These are phyloP conservation scores for Scenedesmus sp. DNA, from an alignment of 163 green algal species.

Conservation along the genomic window DNA sequence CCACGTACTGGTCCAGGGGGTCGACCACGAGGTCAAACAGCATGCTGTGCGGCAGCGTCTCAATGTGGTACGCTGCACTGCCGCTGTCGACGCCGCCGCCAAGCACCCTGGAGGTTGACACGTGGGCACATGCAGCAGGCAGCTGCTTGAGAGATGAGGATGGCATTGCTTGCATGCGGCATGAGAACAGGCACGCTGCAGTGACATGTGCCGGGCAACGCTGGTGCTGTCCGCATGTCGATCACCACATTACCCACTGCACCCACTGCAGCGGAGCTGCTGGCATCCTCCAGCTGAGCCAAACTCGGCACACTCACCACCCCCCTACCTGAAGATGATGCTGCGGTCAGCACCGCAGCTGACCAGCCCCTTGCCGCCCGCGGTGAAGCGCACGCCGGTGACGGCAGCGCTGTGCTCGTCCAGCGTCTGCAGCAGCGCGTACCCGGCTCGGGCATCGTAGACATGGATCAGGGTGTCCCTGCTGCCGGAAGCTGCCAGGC, in stretches of 20 bases:
- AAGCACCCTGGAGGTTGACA: conserved; percentile 24
- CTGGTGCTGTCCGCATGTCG: background rate
- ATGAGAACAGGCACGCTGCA: too few species aligned
- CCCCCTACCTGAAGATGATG: conserved; percentile 65
- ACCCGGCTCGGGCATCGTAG: conserved; percentile 61
- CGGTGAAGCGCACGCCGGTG: conserved; percentile 58
- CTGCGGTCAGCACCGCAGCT: conserved; percentile 58
- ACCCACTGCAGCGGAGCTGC: background rate
- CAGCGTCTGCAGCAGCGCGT: conserved; percentile 79
- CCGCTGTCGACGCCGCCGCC: background rate
- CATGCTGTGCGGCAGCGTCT: conserved; percentile 54
- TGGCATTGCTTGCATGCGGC: too few species aligned
- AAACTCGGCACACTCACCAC: background rate
- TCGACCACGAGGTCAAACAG: conserved; percentile 68
- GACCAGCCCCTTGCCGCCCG: conserved; percentile 51
- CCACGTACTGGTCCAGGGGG: conserved; percentile 51
- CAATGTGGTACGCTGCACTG: conserved; percentile 53
- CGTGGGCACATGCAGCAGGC: background rate
- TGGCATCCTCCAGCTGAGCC: background rate
- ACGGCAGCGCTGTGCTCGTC: conserved; percentile 64
- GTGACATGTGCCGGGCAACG: too few species aligned
- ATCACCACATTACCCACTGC: background rate
- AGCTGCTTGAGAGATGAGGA: background rate
- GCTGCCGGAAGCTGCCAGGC: conserved; percentile 58
- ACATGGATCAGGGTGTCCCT: conserved; percentile 70